These are phyloP conservation scores for Colletotrichum nymphaeae DNA, from an alignment of 2,329 filamentous ascomycete genomes.

Conservation along the genomic window DNA sequence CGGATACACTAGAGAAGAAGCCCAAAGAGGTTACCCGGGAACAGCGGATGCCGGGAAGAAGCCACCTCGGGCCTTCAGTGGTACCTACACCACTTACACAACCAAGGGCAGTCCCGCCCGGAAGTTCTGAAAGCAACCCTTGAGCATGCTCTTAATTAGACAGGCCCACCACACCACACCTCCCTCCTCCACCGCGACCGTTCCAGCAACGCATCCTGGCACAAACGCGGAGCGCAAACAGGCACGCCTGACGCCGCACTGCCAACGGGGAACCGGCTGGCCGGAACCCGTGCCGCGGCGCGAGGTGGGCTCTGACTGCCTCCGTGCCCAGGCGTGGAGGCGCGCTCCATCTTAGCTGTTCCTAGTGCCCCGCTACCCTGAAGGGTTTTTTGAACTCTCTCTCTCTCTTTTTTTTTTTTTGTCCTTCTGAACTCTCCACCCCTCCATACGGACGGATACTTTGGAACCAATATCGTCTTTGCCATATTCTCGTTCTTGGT, in stretches of 20 bases:
- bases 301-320: conserved; percentile 4
- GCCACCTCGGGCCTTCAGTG: background rate
- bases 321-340: conserved; percentile 12
- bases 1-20: background rate
- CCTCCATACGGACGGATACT: background rate
- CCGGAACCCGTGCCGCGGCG: conserved; percentile 30
- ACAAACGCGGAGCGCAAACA: conserved; percentile 14
- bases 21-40: background rate
- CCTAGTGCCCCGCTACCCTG: conserved; percentile 1
- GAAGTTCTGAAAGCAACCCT: conserved; percentile 21
- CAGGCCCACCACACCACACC: background rate
- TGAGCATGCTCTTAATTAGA: conserved; percentile 21
- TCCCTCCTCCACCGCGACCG: background rate
- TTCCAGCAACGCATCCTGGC: conserved; percentile 1
- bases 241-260: background rate
- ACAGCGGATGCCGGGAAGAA: background rate
- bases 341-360: conserved; percentile 4
- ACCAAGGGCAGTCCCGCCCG: background rate
- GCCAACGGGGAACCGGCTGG: conserved; percentile 25
- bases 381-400: background rate
- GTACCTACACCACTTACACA: background rate
- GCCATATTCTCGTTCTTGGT: background rate
- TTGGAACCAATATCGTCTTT: background rate
- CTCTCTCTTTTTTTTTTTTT: background rate
- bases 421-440: background rate